A percentile compares a stretch with the other conserved stretches of the same genome.
Conservation (phyloP, 164 flowering plant genomes). For the Stephania japonica region DNA sequence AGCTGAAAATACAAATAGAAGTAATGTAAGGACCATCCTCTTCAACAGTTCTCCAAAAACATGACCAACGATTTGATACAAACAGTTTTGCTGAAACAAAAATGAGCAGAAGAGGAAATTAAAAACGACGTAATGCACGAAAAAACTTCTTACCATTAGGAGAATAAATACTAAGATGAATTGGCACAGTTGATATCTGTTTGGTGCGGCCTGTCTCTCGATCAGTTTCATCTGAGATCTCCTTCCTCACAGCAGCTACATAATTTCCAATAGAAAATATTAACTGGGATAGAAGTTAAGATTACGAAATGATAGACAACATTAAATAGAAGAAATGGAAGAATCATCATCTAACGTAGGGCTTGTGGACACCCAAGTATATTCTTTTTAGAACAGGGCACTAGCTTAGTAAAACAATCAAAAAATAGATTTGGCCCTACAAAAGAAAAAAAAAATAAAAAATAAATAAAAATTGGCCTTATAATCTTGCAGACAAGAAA, state of each 20-base stretch:
- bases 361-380: no score
- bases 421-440: neutral
- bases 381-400: no score
- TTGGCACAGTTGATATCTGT: constrained; percentile 74
- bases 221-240: constrained; percentile 91
- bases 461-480: neutral
- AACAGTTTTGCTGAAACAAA: neutral
- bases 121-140: neutral
- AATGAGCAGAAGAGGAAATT: neutral
- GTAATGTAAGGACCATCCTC: neutral
- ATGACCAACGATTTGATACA: neutral
- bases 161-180: constrained; percentile 87
- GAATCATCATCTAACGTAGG: neutral
- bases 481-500: constrained; percentile 1
- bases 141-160: constrained; percentile 58
- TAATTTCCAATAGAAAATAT: neutral
- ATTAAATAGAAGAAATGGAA: neutral
- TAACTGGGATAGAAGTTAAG: neutral
- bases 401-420: neutral
- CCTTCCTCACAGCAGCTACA: constrained; percentile 87
- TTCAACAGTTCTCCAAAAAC: neutral
- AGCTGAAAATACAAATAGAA: neutral
- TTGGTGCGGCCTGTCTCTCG: constrained; percentile 80
- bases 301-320: neutral
- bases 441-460: neutral